Evolutionary conservation across 2,329 filamentous ascomycete species (phyloP).

Genomic region (Scedosporium apiospermum): DNA sequence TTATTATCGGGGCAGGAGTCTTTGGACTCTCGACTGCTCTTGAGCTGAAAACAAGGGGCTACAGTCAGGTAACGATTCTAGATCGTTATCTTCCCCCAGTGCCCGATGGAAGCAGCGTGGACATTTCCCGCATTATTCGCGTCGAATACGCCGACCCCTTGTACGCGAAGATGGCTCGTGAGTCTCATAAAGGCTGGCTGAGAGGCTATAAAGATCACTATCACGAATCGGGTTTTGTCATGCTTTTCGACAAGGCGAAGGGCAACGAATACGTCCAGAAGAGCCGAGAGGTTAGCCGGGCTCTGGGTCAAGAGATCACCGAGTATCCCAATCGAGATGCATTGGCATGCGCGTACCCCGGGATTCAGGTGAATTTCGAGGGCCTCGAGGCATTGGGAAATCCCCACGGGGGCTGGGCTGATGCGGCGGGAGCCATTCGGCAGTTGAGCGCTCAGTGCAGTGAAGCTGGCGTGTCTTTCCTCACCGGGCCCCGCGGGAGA

Average conservation of each 20-base stretch:
- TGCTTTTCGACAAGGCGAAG: neutral
- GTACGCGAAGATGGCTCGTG: constrained; percentile 64
- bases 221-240: neutral
- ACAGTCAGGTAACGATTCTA: constrained; percentile 50
- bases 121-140: constrained; percentile 55
- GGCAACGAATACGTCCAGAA: constrained; percentile 49
- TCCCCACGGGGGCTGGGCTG: constrained; percentile 66
- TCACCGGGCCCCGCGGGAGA: constrained; percentile 33
- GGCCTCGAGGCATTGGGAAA: constrained; percentile 57
- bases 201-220: constrained; percentile 22
- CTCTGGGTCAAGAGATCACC: neutral
- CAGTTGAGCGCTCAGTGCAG: constrained; percentile 25
- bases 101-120: constrained; percentile 49
- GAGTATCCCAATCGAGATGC: neutral
- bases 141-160: constrained; percentile 72
- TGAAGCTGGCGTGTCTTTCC: constrained; percentile 44
- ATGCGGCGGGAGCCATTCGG: constrained; percentile 62
- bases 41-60: constrained; percentile 54
- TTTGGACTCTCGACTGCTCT: constrained; percentile 56
- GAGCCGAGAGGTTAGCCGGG: constrained; percentile 30
- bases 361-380: constrained; percentile 39
- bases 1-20: constrained; percentile 59
- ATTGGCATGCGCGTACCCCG: neutral
- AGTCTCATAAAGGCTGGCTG: constrained; percentile 64
- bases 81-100: constrained; percentile 53